Conservation (phyloP, 192 early-diverging fungal species). For the Coemansia sp. region DNA sequence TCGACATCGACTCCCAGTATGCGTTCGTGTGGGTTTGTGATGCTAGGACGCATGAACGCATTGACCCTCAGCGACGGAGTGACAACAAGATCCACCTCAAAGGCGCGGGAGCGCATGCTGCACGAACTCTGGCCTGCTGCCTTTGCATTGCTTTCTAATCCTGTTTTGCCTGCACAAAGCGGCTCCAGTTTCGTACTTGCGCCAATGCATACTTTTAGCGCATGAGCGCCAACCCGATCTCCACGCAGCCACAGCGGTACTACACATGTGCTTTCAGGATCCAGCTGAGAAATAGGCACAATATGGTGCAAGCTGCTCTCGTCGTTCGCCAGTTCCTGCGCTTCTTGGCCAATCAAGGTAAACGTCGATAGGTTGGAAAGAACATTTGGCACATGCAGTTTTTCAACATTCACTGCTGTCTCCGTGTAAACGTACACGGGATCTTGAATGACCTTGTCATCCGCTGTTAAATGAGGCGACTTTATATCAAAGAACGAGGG, state of each 20-base stretch:
- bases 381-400: slow-evolving; percentile 23
- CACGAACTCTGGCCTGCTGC: neutral
- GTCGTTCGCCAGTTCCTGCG: neutral
- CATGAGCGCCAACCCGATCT: slow-evolving; percentile 86
- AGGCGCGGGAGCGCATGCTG: slow-evolving; percentile 38
- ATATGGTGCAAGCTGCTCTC: slow-evolving; percentile 5
- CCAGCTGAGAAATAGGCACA: slow-evolving; percentile 49
- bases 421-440: slow-evolving; percentile 19
- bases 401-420: slow-evolving; percentile 5
- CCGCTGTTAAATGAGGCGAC: slow-evolving; percentile 10
- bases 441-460: neutral
- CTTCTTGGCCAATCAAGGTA: slow-evolving; percentile 16
- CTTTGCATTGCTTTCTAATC: neutral
- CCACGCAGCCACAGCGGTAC: slow-evolving; percentile 91
- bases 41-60: slow-evolving; percentile 87
- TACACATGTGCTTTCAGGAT: slow-evolving; percentile 65
- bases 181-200: slow-evolving; percentile 14
- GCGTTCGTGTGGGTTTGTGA: slow-evolving; percentile 74
- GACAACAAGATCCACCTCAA: slow-evolving; percentile 61
- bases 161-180: neutral
- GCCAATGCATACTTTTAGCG: slow-evolving; percentile 36
- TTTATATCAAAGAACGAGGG: slow-evolving; percentile 73
- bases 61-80: slow-evolving; percentile 88
- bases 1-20: slow-evolving; percentile 89
- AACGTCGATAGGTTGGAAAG: slow-evolving; percentile 37